These are phyloP conservation scores for Microdochium trichocladiopsis DNA, from an alignment of 2,329 filamentous ascomycete genomes.

Conservation along the genomic window DNA sequence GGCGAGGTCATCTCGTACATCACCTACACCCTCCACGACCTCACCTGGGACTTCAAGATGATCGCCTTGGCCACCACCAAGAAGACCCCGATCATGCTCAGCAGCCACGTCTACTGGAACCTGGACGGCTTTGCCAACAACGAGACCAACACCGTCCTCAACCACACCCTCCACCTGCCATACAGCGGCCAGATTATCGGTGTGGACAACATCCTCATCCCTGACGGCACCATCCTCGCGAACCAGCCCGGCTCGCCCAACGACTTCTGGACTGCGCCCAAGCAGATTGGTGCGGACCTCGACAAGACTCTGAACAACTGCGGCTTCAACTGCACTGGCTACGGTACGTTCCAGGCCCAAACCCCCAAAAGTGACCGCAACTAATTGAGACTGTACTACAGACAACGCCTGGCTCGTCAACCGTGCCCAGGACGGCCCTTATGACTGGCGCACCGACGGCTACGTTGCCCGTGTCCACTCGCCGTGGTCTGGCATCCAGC, in stretches of 20 bases:
- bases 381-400: constrained; percentile 19
- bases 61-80: constrained; percentile 62
- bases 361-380: too few species aligned
- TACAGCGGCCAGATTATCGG: constrained; percentile 64
- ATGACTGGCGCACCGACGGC: constrained; percentile 54
- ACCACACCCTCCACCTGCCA: constrained; percentile 68
- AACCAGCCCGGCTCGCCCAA: constrained; percentile 63
- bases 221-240: constrained; percentile 67
- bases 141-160: constrained; percentile 55
- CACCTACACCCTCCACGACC: constrained; percentile 62
- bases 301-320: constrained; percentile 64
- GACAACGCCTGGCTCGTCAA: constrained; percentile 66
- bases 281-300: constrained; percentile 69
- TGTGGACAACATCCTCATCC: constrained; percentile 65
- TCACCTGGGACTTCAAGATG: constrained; percentile 69
- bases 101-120: constrained; percentile 73
- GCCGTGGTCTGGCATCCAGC: constrained; percentile 71
- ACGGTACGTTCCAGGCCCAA: constrained; percentile 52
- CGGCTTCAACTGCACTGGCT: constrained; percentile 75
- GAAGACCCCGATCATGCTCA: constrained; percentile 79
- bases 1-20: constrained; percentile 69
- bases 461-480: constrained; percentile 64
- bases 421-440: constrained; percentile 47
- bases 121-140: constrained; percentile 73
- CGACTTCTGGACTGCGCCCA: constrained; percentile 76